These are phyloP conservation scores for Prunus fruticosa DNA, from an alignment of 306 rosid genomes.

Conservation along the genomic window DNA sequence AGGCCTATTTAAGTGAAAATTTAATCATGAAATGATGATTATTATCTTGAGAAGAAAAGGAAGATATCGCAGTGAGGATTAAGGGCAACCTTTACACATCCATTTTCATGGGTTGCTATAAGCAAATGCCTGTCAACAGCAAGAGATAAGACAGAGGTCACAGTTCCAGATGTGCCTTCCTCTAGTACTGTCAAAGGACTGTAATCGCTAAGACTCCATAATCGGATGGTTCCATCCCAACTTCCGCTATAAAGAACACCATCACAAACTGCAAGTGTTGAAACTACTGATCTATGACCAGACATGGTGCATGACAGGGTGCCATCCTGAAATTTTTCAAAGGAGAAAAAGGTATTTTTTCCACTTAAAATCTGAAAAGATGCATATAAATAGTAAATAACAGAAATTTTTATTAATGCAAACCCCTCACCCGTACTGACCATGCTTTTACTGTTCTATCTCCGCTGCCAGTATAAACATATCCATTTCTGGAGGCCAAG, in stretches of 20 bases:
- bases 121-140: slow-evolving; percentile 52
- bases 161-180: slow-evolving; percentile 54
- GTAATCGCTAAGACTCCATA: slow-evolving; percentile 88
- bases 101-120: slow-evolving; percentile 80
- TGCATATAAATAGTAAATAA: background rate
- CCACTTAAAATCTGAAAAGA: slow-evolving; percentile 5
- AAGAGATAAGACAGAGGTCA: slow-evolving; percentile 61
- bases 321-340: slow-evolving; percentile 51
- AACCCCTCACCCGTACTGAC: slow-evolving; percentile 57
- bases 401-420: slow-evolving; percentile 12
- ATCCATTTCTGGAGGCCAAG: slow-evolving; percentile 46
- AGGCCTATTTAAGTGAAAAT: slow-evolving; percentile 17
- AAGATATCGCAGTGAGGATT: background rate
- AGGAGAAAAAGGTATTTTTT: background rate
- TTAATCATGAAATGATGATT: background rate
- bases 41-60: background rate
- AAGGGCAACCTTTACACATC: slow-evolving; percentile 62
- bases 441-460: slow-evolving; percentile 87
- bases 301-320: slow-evolving; percentile 62
- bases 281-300: slow-evolving; percentile 87
- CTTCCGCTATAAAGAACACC: slow-evolving; percentile 93
- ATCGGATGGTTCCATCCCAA: slow-evolving; percentile 92
- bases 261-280: slow-evolving; percentile 63
- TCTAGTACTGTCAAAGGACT: slow-evolving; percentile 74
- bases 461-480: slow-evolving; percentile 81